Base-by-base conservation (phyloP, 257 asterid genomes). In the Ophiorrhiza pumila region DNA sequence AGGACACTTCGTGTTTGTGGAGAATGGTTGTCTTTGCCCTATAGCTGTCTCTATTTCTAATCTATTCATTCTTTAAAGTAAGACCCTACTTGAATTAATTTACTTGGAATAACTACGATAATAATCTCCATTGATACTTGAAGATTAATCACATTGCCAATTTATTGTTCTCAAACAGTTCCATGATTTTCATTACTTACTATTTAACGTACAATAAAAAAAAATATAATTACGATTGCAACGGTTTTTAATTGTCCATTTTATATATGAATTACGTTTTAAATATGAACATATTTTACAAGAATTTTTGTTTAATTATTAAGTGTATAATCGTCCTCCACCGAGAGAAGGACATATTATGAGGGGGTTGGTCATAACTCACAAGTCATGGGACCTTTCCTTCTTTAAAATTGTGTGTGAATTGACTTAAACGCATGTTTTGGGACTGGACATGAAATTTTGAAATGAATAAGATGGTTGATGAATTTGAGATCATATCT, bases 21-120 rank as follows among this genome's bases (percentile, higher is more conserved):
- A 82, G 57, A 62, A 55, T 65, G 68, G 63, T 73, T 80, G 89
- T 80, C 84, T 47, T 70, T 75, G 56, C 80, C 84, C 83, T 57
- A n/a, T n/a, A 73, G 62, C 78, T 72, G 69, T 79, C 77, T 69
- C 43, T 31, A 29, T 67, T 23, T 43, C 29, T 67, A 15, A 52
- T 74, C 22, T 67, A 49, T 59, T 58, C 47, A 4, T 65, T 35
- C 39, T 53, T 13, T 3, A n/a, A 66, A 18, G 46, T 2, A 42
- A 64, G 77, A 69, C 85, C 83, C 80, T 50, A 74, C 70, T 58
- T 41, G 15, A 4, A 46, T 25, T 63, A 62, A 53, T n/a, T n/a
- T n/a, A n/a, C n/a, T 25, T 76, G 58, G 46, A 49, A 37, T 37
- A 63, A 39, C 42, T 20, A 63, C 50, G n/a, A 37, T 4, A 32